Conservation (phyloP, 495 filamentous ascomycete species). For the Evernia prunastri region DNA sequence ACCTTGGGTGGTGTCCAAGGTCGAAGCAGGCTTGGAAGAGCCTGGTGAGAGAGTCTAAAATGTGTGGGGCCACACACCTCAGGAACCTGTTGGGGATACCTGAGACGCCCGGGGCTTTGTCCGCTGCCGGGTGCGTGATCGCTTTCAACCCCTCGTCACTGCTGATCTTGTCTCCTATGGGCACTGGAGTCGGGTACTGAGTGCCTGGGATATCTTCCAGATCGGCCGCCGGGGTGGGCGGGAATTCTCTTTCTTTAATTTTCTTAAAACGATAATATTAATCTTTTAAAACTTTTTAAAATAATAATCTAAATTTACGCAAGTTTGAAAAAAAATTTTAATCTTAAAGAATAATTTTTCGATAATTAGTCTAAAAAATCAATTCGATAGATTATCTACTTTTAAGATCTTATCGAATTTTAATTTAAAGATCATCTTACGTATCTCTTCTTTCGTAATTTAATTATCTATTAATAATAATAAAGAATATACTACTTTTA, state of each 20-base stretch:
- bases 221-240: constrained; percentile 21
- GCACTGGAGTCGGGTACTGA: constrained; percentile 21
- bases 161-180: constrained; percentile 21
- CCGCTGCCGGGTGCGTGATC: constrained; percentile 17
- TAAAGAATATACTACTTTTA: background rate
- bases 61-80: constrained; percentile 6
- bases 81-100: constrained; percentile 28
- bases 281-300: background rate
- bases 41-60: constrained; percentile 7
- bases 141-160: constrained; percentile 24
- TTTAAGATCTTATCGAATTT: background rate
- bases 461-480: background rate
- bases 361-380: background rate
- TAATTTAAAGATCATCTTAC: background rate
- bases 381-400: background rate
- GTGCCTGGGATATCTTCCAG: constrained; percentile 25
- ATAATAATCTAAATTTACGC: background rate
- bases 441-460: background rate
- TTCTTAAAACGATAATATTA: background rate
- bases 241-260: constrained; percentile 21
- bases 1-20: constrained; percentile 25
- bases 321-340: background rate
- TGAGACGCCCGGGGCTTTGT: constrained; percentile 31
- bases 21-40: constrained; percentile 29
- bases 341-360: background rate